Conservation (phyloP, 140 eudicot species). For the Bidens hawaiensis region DNA sequence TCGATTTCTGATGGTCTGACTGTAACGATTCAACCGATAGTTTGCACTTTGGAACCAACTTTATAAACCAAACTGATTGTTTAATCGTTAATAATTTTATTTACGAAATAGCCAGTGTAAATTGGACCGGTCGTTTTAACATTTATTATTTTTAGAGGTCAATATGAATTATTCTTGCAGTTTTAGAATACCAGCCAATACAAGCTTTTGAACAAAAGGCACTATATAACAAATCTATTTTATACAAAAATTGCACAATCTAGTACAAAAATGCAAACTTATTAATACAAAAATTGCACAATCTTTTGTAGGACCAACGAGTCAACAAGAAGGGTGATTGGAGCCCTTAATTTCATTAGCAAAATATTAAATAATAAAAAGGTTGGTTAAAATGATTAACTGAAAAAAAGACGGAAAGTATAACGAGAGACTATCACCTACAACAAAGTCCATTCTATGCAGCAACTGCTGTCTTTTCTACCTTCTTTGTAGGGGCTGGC, state of each 20-base stretch:
- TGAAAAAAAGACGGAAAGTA: conserved; percentile 1
- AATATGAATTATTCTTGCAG: background rate
- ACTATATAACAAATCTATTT: too few species aligned
- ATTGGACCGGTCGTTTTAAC: too few species aligned
- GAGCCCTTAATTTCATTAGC: conserved; percentile 11
- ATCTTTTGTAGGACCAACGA: conserved; percentile 5
- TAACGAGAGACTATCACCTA: conserved; percentile 21
- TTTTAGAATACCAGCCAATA: background rate
- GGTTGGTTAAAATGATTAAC: conserved; percentile 6
- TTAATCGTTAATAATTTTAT: too few species aligned
- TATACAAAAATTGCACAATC: too few species aligned
- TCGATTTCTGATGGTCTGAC: too few species aligned
- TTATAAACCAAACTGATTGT: too few species aligned
- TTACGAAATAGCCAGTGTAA: too few species aligned
- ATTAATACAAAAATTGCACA: conserved; percentile 27
- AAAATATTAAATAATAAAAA: background rate
- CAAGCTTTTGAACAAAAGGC: too few species aligned
- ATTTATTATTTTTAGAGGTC: too few species aligned
- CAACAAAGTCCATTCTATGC: conserved; percentile 34
- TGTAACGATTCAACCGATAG: too few species aligned
- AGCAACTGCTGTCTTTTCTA: conserved; percentile 52
- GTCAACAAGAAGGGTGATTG: conserved; percentile 9
- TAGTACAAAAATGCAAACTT: conserved; percentile 4
- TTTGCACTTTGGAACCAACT: too few species aligned
- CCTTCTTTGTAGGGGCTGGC: conserved; percentile 38